Base-by-base conservation (phyloP, 75 land plant species). In the Chamaecyparis obtusa region DNA sequence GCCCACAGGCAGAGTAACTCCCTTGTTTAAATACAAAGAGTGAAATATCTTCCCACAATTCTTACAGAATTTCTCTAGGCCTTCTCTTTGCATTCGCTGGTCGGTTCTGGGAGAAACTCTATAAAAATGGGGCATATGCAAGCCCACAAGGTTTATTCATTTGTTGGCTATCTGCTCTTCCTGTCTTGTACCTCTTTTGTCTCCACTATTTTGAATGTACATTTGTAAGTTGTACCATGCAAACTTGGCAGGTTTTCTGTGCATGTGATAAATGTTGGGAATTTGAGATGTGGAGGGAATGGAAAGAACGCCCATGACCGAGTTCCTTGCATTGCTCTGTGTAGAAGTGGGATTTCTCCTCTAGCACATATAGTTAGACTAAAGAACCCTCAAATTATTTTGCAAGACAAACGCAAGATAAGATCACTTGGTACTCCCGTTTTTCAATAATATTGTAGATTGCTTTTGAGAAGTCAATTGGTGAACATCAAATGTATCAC, bases 281-380 rank as follows among this genome's bases (percentile, higher is more conserved):
- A 96, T 90, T 78, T 98, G 88, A 95, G 97, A n/a, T 98, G 99
- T 99, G 99, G 99, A 78, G 99, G 99, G 19, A 98, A 92, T 87
- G 99, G 99, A 79, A 98, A 98, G 89, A 98, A n/a, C 97, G 9
- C 99, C 99, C 3, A 96, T 98, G 98, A 96, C 93, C 15, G 99
- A 98, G 88, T 93, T 87, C 88, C 86, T 96, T 55, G 93, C 99
- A 0, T 84, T 74, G 43, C 87, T 49, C 36, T 90, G 95, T 56
- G 90, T 89, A 9, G 85, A 86, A 49, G 86, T 35, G 94, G 92
- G 16, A 89, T 96, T 83, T 89, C 92, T 78, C 96, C 99, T 78
- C 95, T 98, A 33, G 92, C 15, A 91, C 96, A 3, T 55, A n/a
- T n/a, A n/a, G n/a, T n/a, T n/a, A 55, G 11, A 55, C 13, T 14